These are phyloP conservation scores for Nannochloropsis limnetica DNA, from an alignment of 352 stramenopile genomes.

Conservation along the genomic window DNA sequence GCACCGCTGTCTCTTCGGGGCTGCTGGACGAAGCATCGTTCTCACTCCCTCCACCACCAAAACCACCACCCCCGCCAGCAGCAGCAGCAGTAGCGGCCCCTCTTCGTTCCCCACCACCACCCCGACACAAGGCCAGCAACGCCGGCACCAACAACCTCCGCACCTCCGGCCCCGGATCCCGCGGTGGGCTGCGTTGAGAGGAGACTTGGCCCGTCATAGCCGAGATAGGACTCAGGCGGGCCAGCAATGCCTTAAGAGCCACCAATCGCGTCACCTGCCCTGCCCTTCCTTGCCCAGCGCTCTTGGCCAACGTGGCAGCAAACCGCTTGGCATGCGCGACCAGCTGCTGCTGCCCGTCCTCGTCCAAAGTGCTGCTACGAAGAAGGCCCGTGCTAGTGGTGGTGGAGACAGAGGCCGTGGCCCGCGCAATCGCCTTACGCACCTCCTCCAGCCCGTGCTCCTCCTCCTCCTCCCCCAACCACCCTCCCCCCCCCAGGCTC, in stretches of 20 bases:
- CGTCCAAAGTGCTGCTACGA: background rate
- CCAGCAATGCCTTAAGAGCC: background rate
- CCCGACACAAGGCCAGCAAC: conserved; percentile 13
- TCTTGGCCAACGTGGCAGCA: background rate
- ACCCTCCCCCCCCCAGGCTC: background rate
- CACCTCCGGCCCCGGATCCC: background rate
- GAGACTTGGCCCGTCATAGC: background rate
- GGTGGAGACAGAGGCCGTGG: background rate
- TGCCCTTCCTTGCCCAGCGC: background rate
- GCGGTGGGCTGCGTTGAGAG: background rate
- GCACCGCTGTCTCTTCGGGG: background rate
- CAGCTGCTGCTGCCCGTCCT: background rate
- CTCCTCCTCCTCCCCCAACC: background rate
- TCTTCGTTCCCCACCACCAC: background rate
- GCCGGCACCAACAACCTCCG: background rate
- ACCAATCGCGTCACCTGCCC: background rate
- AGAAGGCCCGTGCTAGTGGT: background rate
- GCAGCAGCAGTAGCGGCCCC: background rate
- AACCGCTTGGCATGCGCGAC: background rate
- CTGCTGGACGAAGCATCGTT: background rate
- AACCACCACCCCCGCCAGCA: background rate
- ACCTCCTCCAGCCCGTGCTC: conserved; percentile 18
- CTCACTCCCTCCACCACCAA: background rate
- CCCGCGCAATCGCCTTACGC: background rate
- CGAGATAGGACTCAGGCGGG: background rate